These are phyloP conservation scores for Viola odorata DNA, from an alignment of 345 rosid species.

Conservation along the genomic window DNA sequence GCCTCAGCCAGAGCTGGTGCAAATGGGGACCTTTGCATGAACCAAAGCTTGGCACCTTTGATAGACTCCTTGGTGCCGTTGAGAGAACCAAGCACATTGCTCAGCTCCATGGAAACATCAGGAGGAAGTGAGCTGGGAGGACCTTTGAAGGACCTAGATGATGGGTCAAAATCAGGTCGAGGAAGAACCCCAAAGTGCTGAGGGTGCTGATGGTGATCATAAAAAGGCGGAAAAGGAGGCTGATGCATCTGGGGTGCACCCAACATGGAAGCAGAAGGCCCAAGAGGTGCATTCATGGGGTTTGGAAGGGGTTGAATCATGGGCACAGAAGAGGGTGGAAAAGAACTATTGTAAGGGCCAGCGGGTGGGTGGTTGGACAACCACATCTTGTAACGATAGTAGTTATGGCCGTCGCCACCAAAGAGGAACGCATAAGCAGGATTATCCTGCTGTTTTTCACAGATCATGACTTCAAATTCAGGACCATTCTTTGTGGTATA, in stretches of 20 bases:
- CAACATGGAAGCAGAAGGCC: slow-evolving; percentile 33
- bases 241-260: slow-evolving; percentile 50
- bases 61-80: slow-evolving; percentile 97
- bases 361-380: slow-evolving; percentile 54
- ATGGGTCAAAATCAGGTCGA: slow-evolving; percentile 75
- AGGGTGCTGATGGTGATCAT: slow-evolving; percentile 70
- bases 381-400: slow-evolving; percentile 85
- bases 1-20: slow-evolving; percentile 92
- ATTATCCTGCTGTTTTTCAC: slow-evolving; percentile 89
- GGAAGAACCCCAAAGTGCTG: slow-evolving; percentile 49
- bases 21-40: slow-evolving; percentile 95
- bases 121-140: slow-evolving; percentile 82
- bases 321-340: slow-evolving; percentile 47
- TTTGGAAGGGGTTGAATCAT: slow-evolving; percentile 65
- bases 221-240: slow-evolving; percentile 66
- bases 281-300: slow-evolving; percentile 53
- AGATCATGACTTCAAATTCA: slow-evolving; percentile 93
- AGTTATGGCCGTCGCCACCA: slow-evolving; percentile 91
- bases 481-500: slow-evolving; percentile 89
- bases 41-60: slow-evolving; percentile 96
- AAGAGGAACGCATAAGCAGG: slow-evolving; percentile 84
- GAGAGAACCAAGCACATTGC: slow-evolving; percentile 60
- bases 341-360: slow-evolving; percentile 57
- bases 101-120: slow-evolving; percentile 83
- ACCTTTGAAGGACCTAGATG: slow-evolving; percentile 57